Evolutionary conservation across 2,329 filamentous ascomycete genomes (phyloP).

Genomic region (Alternaria angustiovoidea): DNA sequence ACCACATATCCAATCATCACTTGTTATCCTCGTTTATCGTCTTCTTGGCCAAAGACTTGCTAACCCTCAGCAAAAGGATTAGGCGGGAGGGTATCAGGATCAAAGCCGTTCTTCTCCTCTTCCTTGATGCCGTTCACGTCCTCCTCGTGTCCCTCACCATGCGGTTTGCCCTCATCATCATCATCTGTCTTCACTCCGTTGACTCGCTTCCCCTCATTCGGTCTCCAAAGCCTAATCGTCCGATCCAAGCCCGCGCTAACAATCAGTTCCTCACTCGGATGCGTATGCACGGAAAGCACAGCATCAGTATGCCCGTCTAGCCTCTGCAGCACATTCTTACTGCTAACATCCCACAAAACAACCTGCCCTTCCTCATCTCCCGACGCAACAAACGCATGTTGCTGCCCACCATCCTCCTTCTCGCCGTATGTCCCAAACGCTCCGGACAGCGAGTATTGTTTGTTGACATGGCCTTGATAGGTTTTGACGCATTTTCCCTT

Average conservation of each 20-base stretch:
- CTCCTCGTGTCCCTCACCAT: neutral
- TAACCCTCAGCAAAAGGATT: constrained; percentile 28
- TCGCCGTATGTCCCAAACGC: constrained; percentile 75
- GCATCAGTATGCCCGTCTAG: constrained; percentile 64
- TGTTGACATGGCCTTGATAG: constrained; percentile 90
- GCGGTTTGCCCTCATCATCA: neutral
- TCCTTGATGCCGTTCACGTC: constrained; percentile 1
- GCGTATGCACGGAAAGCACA: constrained; percentile 68
- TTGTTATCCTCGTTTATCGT: neutral
- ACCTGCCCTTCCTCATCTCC: constrained; percentile 89
- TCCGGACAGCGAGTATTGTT: constrained; percentile 82
- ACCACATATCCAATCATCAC: neutral
- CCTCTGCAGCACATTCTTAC: constrained; percentile 80
- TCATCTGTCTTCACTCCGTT: neutral
- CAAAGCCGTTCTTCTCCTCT: constrained; percentile 25
- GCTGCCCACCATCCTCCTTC: constrained; percentile 20
- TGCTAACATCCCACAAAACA: constrained; percentile 88
- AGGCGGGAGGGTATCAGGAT: constrained; percentile 30
- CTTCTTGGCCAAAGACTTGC: neutral
- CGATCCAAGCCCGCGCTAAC: constrained; percentile 70
- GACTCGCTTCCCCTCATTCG: neutral
- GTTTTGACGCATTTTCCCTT: constrained; percentile 93
- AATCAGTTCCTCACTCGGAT: constrained; percentile 61
- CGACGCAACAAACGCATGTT: constrained; percentile 73
- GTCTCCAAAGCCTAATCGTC: constrained; percentile 67